phyloP scores from a whole-genome alignment of 2,329 filamentous ascomycete genomes.

The Epicoccum sorghinum region DNA sequence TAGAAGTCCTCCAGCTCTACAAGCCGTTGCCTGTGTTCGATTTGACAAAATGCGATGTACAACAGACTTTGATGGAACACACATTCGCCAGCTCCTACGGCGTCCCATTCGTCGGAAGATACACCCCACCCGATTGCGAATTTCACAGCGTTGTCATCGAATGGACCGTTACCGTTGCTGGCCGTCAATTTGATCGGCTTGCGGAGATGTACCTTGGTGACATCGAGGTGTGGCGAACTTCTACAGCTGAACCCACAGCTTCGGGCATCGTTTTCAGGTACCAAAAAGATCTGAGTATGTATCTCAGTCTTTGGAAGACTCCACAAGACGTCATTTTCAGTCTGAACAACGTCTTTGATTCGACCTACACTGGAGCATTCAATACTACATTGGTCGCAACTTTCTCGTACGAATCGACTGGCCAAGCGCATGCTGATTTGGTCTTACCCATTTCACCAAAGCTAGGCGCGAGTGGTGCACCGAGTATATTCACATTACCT shows the following conservation, averaged over 20 bases:
- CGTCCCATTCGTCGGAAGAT: constrained; percentile 53
- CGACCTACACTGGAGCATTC: constrained; percentile 73
- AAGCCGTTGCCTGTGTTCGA: background rate
- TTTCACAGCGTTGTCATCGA: constrained; percentile 81
- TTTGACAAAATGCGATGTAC: background rate
- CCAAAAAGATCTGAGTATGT: constrained; percentile 78
- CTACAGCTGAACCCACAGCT: constrained; percentile 76
- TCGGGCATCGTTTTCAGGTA: constrained; percentile 78
- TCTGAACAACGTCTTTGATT: constrained; percentile 70
- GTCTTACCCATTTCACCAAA: constrained; percentile 67
- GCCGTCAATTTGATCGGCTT: constrained; percentile 78
- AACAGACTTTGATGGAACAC: constrained; percentile 3
- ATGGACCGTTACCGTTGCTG: constrained; percentile 73
- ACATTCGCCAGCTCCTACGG: constrained; percentile 8
- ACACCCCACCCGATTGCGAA: constrained; percentile 69
- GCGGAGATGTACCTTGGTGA: constrained; percentile 78
- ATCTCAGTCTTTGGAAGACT: constrained; percentile 70
- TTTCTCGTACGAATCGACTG: constrained; percentile 64
- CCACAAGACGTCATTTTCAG: constrained; percentile 79
- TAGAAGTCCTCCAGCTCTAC: constrained; percentile 8
- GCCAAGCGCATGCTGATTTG: constrained; percentile 61
- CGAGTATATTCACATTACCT: constrained; percentile 73
- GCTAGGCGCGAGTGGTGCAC: constrained; percentile 57
- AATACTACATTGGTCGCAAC: constrained; percentile 76
- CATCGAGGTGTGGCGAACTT: constrained; percentile 81